A percentile compares a stretch with the other conserved stretches of the same genome.
Evolutionary conservation across 306 rosid genomes (phyloP).

Genomic region (Trichosanthes cucumerina): DNA sequence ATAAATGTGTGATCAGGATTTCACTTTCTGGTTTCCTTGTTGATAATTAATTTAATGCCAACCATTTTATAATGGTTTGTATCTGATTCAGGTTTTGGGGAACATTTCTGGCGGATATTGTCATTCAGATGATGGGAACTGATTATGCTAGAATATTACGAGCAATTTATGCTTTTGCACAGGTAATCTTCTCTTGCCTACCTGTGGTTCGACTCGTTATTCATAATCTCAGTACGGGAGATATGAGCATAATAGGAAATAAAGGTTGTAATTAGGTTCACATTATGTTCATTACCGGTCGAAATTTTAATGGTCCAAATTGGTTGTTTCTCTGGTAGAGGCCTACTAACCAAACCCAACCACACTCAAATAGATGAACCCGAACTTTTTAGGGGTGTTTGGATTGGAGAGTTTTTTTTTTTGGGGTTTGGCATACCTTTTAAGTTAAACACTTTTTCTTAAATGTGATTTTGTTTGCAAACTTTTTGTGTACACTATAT

Average conservation of each 20-base stretch:
- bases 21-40: background rate
- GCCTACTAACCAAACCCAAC: background rate
- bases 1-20: background rate
- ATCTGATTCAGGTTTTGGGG: conserved; percentile 75
- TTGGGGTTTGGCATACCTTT: background rate
- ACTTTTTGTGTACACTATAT: too few relatives aligned
- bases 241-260: background rate
- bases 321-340: background rate
- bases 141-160: conserved; percentile 91
- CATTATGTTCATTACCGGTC: background rate
- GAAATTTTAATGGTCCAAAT: background rate
- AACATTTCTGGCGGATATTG: conserved; percentile 82
- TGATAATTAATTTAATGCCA: conserved; percentile 8
- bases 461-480: too few relatives aligned
- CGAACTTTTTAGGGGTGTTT: background rate
- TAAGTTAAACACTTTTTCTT: too few relatives aligned
- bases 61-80: conserved; percentile 13
- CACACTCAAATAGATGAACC: background rate
- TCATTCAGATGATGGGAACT: conserved; percentile 94
- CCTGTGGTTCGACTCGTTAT: background rate
- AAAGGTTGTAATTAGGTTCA: background rate
- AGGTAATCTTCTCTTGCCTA: conserved; percentile 26
- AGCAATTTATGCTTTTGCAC: conserved; percentile 87
- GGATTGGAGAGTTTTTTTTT: too few relatives aligned
- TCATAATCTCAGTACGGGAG: background rate